These are phyloP conservation scores for Lodderomyces beijingensis DNA, from an alignment of 1,139 yeast species.

Conservation along the genomic window DNA sequence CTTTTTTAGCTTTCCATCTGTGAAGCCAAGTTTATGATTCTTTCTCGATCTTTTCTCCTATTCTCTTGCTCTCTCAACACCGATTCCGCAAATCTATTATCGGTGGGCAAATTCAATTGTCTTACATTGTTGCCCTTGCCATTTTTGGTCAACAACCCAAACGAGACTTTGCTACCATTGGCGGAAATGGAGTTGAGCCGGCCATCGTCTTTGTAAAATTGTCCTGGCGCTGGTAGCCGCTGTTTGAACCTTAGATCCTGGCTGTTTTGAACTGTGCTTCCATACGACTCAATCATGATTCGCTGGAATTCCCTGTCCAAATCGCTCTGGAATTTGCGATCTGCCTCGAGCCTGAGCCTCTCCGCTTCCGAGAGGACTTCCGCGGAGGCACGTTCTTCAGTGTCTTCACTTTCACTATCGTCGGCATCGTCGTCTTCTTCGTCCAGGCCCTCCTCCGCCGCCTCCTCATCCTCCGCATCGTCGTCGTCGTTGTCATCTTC, in stretches of 20 bases:
- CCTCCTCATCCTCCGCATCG: conserved; percentile 13
- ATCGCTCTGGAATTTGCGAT: conserved; percentile 43
- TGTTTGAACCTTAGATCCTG: conserved; percentile 4
- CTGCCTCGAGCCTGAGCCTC: conserved; percentile 26
- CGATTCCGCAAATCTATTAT: conserved; percentile 44
- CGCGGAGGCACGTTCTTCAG: conserved; percentile 1
- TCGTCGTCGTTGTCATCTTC: conserved; percentile 15
- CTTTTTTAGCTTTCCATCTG: conserved; percentile 31
- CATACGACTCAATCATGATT: conserved; percentile 48
- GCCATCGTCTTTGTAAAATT: conserved; percentile 1
- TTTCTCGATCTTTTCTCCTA: conserved; percentile 32
- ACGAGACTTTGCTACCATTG: conserved; percentile 24
- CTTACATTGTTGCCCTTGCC: conserved; percentile 44
- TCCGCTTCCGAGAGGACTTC: conserved; percentile 11
- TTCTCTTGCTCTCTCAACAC: conserved; percentile 29
- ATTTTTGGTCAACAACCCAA: conserved; percentile 48
- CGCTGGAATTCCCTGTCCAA: conserved; percentile 52
- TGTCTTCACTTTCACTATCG: conserved; percentile 9
- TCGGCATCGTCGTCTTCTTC: conserved; percentile 14
- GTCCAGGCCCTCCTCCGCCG: conserved; percentile 9
- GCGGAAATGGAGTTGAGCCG: not conserved
- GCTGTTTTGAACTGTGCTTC: conserved; percentile 14
- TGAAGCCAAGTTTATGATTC: conserved; percentile 39
- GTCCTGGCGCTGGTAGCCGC: conserved; percentile 20
- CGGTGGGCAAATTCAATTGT: conserved; percentile 44